Conservation (phyloP, 805 yeast species). For the Suhomyces xylopsoci region DNA sequence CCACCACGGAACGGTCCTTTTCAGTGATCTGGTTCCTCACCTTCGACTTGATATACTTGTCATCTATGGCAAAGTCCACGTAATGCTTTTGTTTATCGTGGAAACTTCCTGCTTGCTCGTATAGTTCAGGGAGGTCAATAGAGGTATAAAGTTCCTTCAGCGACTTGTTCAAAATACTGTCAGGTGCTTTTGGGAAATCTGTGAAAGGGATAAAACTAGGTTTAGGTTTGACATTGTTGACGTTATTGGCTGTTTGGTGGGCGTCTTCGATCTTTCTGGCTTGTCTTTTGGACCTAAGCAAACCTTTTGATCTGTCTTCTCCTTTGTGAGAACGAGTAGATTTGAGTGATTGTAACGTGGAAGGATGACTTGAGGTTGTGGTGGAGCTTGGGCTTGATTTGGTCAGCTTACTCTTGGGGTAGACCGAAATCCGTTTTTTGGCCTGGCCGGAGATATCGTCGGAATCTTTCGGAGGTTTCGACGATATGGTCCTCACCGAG, state of each 20-base stretch:
- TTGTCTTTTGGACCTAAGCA: conserved; percentile 1
- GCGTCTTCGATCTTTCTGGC: conserved; percentile 5
- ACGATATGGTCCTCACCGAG: conserved; percentile 9
- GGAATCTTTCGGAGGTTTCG: conserved; percentile 13
- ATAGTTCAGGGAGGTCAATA: conserved; percentile 4
- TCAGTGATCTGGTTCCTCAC: conserved; percentile 18
- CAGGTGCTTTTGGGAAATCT: conserved; percentile 32
- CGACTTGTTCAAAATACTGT: conserved; percentile 13
- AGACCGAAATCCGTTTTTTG: conserved; percentile 2
- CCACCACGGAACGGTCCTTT: conserved; percentile 24
- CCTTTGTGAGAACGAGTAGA: neutral
- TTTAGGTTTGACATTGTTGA: neutral
- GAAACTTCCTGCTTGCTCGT: neutral
- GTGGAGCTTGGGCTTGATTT: conserved; percentile 6
- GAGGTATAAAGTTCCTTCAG: conserved; percentile 16
- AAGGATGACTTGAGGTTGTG: neutral
- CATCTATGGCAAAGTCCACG: conserved; percentile 26
- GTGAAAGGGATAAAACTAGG: conserved; percentile 24
- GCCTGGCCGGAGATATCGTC: conserved; percentile 1
- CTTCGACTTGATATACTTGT: conserved; percentile 20
- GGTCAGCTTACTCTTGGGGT: conserved; percentile 3
- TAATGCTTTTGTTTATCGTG: neutral
- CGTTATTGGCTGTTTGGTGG: neutral
- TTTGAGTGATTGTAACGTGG: neutral
- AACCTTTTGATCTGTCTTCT: neutral